phyloP scores from a whole-genome alignment of 2,329 filamentous ascomycete genomes.

The Pseudovirgaria hyperparasitica region DNA sequence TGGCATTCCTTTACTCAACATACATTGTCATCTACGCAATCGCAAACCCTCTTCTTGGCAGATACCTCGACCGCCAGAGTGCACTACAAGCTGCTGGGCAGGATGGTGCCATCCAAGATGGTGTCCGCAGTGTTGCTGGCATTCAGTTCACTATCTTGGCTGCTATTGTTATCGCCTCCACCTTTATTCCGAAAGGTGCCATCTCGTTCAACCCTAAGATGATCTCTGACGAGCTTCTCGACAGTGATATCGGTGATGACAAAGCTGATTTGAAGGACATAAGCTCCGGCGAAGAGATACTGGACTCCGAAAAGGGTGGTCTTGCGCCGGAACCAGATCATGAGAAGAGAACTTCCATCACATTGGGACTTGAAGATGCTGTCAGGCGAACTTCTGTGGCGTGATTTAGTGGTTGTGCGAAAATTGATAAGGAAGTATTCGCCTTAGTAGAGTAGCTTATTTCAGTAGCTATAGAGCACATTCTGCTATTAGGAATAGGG shows the following conservation, averaged over 20 bases:
- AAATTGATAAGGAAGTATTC: too few relatives aligned
- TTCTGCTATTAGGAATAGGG: too few relatives aligned
- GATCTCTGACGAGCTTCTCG: conserved; percentile 26
- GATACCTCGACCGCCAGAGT: conserved; percentile 33
- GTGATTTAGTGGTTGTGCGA: too few relatives aligned
- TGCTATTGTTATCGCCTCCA: conserved; percentile 29
- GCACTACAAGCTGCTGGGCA: conserved; percentile 24
- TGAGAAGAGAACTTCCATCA: too few relatives aligned
- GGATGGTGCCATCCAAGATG: conserved; percentile 28
- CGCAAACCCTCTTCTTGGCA: conserved; percentile 30
- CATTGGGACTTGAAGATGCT: too few relatives aligned
- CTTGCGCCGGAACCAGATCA: too few relatives aligned
- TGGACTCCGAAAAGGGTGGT: too few relatives aligned
- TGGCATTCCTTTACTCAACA: conserved; percentile 38
- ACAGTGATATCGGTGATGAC: conserved; percentile 18
- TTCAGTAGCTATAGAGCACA: too few relatives aligned
- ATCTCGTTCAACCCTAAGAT: conserved; percentile 32
- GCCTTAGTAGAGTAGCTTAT: too few relatives aligned
- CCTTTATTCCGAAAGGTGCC: conserved; percentile 34
- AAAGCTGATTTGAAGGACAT: conserved; percentile 12
- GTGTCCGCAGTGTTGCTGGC: conserved; percentile 34
- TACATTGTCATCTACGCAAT: conserved; percentile 38
- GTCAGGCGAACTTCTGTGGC: too few relatives aligned
- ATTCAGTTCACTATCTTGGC: conserved; percentile 36
- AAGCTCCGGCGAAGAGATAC: conserved; percentile 10